phyloP scores from a whole-genome alignment of 225 moss, liverwort and hornwort genomes.

The Sphagnum contortum region DNA sequence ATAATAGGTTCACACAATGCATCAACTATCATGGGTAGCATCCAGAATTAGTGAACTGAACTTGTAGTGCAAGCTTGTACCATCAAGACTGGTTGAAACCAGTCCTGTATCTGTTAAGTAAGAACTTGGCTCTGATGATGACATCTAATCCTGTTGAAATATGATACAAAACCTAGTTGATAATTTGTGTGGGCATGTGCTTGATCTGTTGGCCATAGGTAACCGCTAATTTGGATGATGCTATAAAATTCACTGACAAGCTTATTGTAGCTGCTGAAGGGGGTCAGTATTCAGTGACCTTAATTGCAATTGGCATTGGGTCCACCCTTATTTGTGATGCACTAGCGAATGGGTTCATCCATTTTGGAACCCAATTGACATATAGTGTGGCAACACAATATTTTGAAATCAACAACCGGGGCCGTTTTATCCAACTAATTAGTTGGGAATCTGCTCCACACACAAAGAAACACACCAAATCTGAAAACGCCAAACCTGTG shows the following conservation, averaged over 20 bases:
- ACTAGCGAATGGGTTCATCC: conserved; percentile 44
- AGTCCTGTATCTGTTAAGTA: no score
- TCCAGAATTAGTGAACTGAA: no score
- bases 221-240: conserved; percentile 53
- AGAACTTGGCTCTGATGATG: no score
- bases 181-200: no score
- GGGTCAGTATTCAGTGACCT: conserved; percentile 39
- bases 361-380: conserved; percentile 66
- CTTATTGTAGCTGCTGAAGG: conserved; percentile 54
- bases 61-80: no score
- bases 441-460: conserved; percentile 31
- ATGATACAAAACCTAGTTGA: no score
- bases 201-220: conserved; percentile 25
- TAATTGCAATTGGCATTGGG: conserved; percentile 50
- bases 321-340: conserved; percentile 43
- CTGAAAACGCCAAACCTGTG: conserved; percentile 5
- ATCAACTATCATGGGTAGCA: no score
- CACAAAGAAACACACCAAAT: conserved; percentile 10
- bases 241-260: conserved; percentile 39
- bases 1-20: no score
- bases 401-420: conserved; percentile 53
- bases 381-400: conserved; percentile 36
- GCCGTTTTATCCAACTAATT: conserved; percentile 37
- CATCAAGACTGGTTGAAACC: no score
- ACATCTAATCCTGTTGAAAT: no score